Evolutionary conservation across 306 rosid species (phyloP).

Genomic region (Vigna angularis): DNA sequence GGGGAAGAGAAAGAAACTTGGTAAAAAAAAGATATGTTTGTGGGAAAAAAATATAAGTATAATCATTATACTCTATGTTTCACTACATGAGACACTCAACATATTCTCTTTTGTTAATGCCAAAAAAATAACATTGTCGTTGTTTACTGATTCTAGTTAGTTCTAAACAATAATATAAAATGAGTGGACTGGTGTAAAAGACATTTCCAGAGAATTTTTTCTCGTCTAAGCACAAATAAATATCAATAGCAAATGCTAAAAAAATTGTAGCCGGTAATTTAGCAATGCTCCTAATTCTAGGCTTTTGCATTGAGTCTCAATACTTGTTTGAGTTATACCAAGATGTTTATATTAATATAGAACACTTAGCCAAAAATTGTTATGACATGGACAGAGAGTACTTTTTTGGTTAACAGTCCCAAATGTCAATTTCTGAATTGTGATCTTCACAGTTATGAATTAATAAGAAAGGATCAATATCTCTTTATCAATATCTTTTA

Average conservation of each 20-base stretch:
- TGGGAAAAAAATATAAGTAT: background rate
- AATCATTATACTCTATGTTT: background rate
- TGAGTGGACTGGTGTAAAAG: background rate
- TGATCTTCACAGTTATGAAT: too few relatives aligned
- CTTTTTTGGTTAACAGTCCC: too few relatives aligned
- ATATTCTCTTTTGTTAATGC: background rate
- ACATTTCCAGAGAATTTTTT: background rate
- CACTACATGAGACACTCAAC: background rate
- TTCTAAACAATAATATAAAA: slow-evolving; percentile 1
- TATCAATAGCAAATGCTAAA: background rate
- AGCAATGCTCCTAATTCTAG: too few relatives aligned
- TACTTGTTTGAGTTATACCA: too few relatives aligned
- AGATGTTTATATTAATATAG: too few relatives aligned
- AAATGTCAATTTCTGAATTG: too few relatives aligned
- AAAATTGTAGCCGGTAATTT: background rate
- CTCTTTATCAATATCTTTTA: too few relatives aligned
- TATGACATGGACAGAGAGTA: too few relatives aligned
- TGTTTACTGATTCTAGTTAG: background rate
- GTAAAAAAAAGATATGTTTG: background rate
- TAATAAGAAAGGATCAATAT: too few relatives aligned
- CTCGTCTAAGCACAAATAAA: background rate
- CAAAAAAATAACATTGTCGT: background rate
- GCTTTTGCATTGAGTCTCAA: too few relatives aligned
- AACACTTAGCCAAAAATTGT: too few relatives aligned
- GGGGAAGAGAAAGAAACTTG: slow-evolving; percentile 5